A percentile compares a stretch with the other conserved stretches of the same genome.
phyloP scores from a whole-genome alignment of 148 eudicot species.

The Rhododendron molle region DNA sequence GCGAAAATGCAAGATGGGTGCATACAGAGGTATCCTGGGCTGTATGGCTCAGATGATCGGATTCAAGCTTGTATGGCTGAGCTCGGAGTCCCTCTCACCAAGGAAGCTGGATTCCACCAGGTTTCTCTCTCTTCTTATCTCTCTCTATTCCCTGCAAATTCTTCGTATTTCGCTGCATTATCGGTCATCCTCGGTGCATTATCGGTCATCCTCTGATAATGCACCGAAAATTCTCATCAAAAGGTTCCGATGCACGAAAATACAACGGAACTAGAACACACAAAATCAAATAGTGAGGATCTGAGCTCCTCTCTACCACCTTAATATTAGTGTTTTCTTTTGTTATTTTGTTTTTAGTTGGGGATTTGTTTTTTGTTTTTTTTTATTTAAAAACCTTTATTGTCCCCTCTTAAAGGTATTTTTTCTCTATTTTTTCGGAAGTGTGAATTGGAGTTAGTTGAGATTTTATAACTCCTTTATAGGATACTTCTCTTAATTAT shows the following conservation, averaged over 20 bases:
- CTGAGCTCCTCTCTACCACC: not conserved
- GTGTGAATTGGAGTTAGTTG: not conserved
- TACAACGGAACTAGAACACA: not conserved
- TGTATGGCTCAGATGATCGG: slow-evolving; percentile 66
- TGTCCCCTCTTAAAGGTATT: not conserved
- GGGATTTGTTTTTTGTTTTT: not conserved
- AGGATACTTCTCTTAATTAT: not conserved
- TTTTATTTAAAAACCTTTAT: not conserved
- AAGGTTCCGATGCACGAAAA: not conserved
- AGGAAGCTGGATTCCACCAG: slow-evolving; percentile 67
- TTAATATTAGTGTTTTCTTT: not conserved
- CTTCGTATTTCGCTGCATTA: not conserved
- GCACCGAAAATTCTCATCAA: not conserved
- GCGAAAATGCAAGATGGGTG: slow-evolving; percentile 54
- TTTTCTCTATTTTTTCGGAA: not conserved
- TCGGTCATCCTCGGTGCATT: not conserved
- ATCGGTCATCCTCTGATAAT: not conserved
- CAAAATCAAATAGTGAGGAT: not conserved
- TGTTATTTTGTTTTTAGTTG: not conserved
- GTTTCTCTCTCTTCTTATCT: slow-evolving; percentile 14
- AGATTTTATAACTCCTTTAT: not conserved
- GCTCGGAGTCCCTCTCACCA: slow-evolving; percentile 63
- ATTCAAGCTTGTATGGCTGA: slow-evolving; percentile 65
- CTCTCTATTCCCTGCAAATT: not conserved
- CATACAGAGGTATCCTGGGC: slow-evolving; percentile 29